These are phyloP conservation scores for Rubus idaeus DNA, from an alignment of 306 rosid species.

Conservation along the genomic window DNA sequence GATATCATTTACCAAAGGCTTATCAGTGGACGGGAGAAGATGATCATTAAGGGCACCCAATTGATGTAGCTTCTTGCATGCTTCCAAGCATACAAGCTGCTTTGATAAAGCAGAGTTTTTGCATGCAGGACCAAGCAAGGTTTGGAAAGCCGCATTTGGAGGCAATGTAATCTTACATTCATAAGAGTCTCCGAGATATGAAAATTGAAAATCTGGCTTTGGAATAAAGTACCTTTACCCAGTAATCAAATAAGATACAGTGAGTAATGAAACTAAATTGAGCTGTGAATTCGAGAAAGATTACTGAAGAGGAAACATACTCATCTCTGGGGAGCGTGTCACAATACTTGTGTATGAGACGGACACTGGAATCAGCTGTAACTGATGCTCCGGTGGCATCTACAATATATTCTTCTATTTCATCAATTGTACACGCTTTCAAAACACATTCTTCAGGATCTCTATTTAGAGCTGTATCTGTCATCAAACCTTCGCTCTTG, in stretches of 20 bases:
- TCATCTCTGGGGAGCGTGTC: conserved; percentile 63
- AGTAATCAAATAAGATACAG: conserved; percentile 27
- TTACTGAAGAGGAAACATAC: conserved; percentile 45
- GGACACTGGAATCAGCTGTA: conserved; percentile 64
- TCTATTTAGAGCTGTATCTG: conserved; percentile 55
- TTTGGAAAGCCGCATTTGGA: conserved; percentile 73
- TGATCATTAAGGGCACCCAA: conserved; percentile 78
- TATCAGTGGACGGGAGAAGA: conserved; percentile 61
- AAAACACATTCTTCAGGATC: conserved; percentile 39
- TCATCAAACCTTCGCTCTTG: conserved; percentile 73
- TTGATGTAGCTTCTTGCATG: conserved; percentile 85
- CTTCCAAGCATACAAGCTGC: conserved; percentile 87
- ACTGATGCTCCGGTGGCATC: conserved; percentile 74
- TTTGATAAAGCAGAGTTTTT: conserved; percentile 55
- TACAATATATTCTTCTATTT: conserved; percentile 49
- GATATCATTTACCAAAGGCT: conserved; percentile 36
- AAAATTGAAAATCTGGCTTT: conserved; percentile 53
- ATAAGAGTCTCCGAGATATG: conserved; percentile 43
- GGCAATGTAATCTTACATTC: conserved; percentile 65
- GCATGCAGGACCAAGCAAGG: conserved; percentile 61
- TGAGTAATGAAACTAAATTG: neutral
- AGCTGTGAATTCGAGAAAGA: neutral
- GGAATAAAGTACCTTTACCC: conserved; percentile 53
- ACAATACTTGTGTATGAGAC: conserved; percentile 63
- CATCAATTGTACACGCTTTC: conserved; percentile 35